Percentiles rank a stretch among this genome's conserved stretches.
phyloP scores from a whole-genome alignment of 306 rosid genomes.

The Astragalus membranaceus region DNA sequence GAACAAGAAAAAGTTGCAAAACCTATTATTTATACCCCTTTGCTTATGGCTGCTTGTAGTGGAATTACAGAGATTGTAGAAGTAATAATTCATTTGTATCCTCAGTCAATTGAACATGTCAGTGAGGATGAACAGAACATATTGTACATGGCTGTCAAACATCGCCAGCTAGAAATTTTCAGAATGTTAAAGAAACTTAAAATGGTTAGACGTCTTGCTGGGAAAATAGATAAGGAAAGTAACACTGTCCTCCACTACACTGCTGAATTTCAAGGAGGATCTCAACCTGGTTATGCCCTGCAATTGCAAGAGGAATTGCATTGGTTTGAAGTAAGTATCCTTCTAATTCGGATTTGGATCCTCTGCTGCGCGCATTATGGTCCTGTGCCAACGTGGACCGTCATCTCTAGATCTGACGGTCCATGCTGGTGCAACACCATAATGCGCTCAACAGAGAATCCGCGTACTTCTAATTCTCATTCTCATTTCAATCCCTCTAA shows the following conservation, averaged over 20 bases:
- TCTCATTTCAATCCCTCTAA: neutral
- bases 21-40: constrained; percentile 22
- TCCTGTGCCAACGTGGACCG: no score
- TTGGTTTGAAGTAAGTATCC: constrained; percentile 33
- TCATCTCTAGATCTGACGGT: no score
- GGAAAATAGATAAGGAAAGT: constrained; percentile 20
- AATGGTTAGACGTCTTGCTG: constrained; percentile 20
- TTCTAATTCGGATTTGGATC: no score
- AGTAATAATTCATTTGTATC: constrained; percentile 19
- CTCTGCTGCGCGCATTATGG: no score
- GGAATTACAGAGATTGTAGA: constrained; percentile 44
- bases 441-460: no score
- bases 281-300: constrained; percentile 38
- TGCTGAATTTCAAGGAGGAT: constrained; percentile 27
- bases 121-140: constrained; percentile 32
- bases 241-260: constrained; percentile 33
- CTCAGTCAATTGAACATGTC: constrained; percentile 35
- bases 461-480: no score
- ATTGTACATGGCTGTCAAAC: constrained; percentile 24
- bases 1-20: neutral
- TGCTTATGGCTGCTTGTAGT: constrained; percentile 37
- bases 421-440: no score
- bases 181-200: constrained; percentile 16
- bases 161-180: constrained; percentile 22
- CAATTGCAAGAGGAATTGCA: constrained; percentile 36